Evolutionary conservation across 2,329 filamentous ascomycete genomes (phyloP), one percentile per base, ranked within the genome.

Genomic region (Trichoderma brevicompactum): DNA sequence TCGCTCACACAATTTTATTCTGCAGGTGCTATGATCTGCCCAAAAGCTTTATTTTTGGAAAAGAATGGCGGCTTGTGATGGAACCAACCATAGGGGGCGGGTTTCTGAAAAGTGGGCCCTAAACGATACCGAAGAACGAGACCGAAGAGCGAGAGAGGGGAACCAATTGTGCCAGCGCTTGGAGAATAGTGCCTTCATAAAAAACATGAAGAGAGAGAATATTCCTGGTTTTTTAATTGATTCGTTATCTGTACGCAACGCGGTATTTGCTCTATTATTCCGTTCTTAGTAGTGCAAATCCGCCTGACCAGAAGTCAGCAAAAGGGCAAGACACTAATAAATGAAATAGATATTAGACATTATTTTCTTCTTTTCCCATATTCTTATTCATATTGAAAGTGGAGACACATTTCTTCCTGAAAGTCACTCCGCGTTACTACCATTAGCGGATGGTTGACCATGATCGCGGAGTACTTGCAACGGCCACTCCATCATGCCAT

Each of bases 41-140:
- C 54, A 36, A 36, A 32, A 46, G 54, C 23, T 44, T 19, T 10
- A 48, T 23, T 56, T 17, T 38, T 38, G 12, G 32, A 48, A 23
- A 7, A 38, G 43, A 15, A 48, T 38, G 7, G 54, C 23, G 54
- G 10, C 28, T 10, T 38, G 41, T n/a, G 13, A 15, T 34, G 62
- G 10, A 50, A 48, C 43, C n/a, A 15, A 28, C 13, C 23, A 38
- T 8, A 12, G 50, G 41, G 23, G 19, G 12, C 23, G 41, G 34
- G 44, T 7, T 28, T 43, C 50, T 7, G 43, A 60, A 53, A 49
- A 54, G 53, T 58, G 63, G 53, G 7, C 2, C 49, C 23, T 64
- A 54, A 68, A 65, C 67, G 67, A 68, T 65, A 66, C 65, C 67
- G 58, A 68, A 62, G 46, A 62, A 40, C 59, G 59, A 62, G 13